Base-by-base conservation (phyloP, 805 yeast genomes). In the Cyberlindnera bimundalis region DNA sequence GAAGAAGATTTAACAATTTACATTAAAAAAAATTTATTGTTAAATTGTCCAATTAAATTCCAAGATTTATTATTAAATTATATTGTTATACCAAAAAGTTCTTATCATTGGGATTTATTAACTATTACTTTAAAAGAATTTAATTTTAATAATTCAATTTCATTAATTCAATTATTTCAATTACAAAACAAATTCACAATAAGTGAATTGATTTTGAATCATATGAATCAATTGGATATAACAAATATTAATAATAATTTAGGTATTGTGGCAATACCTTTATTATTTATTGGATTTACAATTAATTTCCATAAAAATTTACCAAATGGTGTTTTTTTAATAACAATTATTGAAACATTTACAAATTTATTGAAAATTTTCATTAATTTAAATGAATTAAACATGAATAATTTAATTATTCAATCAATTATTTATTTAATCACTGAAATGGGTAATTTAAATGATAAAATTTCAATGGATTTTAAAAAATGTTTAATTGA, bases 31-130 rank as follows among this genome's bases (percentile, higher is more conserved):
- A 70, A 69, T 42, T 51, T 76, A 18, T 53, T 76, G n/a, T 60
- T 75, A 36, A 73, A 68, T 42, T 71, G 78, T 39, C 79, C 81
- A 1, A 51, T 67, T 18, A 71, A 70, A 31, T 71, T 73, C 42
- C 74, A 68, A 34, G 80, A 76, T 46, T 58, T 77, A 40, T 59
- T 78, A 14, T 63, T 70, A 19, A 70, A 68, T 42, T 76, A 77
- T 47, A 56, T 74, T 6, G 64, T 70, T 34, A 48, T 71, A 13
- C 76, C 59, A 11, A 51, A 60, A 8, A 53, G 62, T 23, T 55
- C 56, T 10, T 60, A 60, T 33, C 73, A 74, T 42, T 71, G 79
- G 75, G 56, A 61, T 10, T 51, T 77, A 18, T 55, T 78, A 23
- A 52, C 57, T 13, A 50, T 74, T n/a, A 68, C 79, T 0, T 51